Base-by-base conservation (phyloP, 495 filamentous ascomycete species). In the Penicillium angulare region DNA sequence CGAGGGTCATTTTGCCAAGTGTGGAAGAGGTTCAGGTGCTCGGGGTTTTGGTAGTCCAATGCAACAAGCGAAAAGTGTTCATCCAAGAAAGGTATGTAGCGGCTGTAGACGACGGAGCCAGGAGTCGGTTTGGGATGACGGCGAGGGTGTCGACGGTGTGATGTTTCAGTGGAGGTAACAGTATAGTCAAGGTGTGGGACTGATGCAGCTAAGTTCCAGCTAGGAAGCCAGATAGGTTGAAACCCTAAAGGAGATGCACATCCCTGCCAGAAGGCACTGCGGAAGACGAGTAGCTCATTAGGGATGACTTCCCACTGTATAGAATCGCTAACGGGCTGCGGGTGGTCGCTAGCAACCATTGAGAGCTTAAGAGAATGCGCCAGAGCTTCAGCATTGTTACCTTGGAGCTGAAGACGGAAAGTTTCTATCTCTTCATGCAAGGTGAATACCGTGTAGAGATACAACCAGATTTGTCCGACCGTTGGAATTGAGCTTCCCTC, bases 1-100 rank as follows among this genome's bases (percentile, higher is more conserved):
- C 83, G 79, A 32, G 82, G 82, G 60, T 86, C 82, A 61, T 86
- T 86, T 61, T 85, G 81, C 82, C 83, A 86, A 13, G 51, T 71
- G 60, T 86, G 74, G 68, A 86, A 86, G 15, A 86, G 68, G 6
- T 68, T 61, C 29, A 85, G 60, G 56, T 86, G 82, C 48, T 71
- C 67, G 1, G 61, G 48, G 47, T 83, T 65, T 20, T 62, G 36
- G 50, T 73, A 76, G 58, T 86, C 79, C 6, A 86, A 62, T 22
- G 78, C 81, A 18, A 79, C 72, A 68, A 86, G 78, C 39, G 79
- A 82, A 56, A 86, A 86, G 48, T 73, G 78, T 70, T 86, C 83
- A 24, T 76, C 62, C 12, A 86, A 69, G 49, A 83, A 77, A 20
- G 83, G 81, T 55, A 86, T 81, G 63, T 78, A 86, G 12, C 82